These are phyloP conservation scores for Handroanthus guayacan DNA, from an alignment of 257 asterid genomes.

Conservation along the genomic window DNA sequence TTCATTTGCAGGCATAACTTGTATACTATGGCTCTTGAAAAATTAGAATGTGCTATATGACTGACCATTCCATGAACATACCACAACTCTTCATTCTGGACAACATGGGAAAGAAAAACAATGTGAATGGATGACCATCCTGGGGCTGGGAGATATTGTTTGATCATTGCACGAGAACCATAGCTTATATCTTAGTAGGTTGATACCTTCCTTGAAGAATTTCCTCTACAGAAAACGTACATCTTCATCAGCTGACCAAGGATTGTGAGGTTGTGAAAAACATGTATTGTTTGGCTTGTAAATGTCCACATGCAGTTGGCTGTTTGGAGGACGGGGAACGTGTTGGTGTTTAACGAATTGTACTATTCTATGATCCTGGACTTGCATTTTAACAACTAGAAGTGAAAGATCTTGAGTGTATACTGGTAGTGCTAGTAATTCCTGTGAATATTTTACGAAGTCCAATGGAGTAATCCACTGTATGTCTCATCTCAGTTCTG, in stretches of 20 bases:
- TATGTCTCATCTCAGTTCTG: too few relatives aligned
- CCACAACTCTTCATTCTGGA: neutral
- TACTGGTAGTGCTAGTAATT: neutral
- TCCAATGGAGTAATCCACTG: neutral
- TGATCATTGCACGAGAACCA: neutral
- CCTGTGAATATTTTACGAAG: neutral
- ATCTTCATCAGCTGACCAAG: neutral
- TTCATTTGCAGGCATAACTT: too few relatives aligned
- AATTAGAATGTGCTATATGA: too few relatives aligned
- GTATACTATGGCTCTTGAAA: too few relatives aligned
- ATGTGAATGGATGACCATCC: neutral
- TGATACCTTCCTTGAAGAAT: too few relatives aligned
- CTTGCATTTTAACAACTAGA: neutral
- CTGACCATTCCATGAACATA: too few relatives aligned
- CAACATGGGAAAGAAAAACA: neutral
- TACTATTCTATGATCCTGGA: neutral
- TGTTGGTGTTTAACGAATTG: neutral
- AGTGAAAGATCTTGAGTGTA: neutral
- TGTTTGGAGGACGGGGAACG: neutral
- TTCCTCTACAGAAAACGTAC: neutral
- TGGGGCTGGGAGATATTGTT: too few relatives aligned
- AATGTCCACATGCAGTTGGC: neutral
- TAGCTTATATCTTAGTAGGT: neutral
- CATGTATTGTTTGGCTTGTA: neutral
- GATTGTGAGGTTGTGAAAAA: neutral